These are phyloP conservation scores for Leishmania tarentolae DNA, from an alignment of 208 protist genomes.

Conservation along the genomic window DNA sequence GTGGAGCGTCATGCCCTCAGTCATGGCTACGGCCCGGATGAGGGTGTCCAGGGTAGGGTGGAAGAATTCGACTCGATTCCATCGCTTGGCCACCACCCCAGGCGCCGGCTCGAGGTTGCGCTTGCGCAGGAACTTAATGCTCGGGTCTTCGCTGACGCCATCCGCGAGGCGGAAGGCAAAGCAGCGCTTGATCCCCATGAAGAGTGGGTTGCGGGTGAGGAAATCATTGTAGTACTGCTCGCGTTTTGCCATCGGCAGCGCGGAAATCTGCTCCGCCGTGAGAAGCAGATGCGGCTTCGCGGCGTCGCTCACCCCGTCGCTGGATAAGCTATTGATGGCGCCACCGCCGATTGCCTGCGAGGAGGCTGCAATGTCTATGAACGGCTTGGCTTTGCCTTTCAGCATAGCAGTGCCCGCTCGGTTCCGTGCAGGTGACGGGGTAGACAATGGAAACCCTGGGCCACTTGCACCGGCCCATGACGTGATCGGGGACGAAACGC, in stretches of 20 bases:
- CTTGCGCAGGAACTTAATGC: conserved; percentile 58
- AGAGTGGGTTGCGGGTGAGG: conserved; percentile 32
- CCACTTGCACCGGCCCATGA: background rate
- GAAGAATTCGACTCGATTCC: conserved; percentile 74
- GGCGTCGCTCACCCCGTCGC: background rate
- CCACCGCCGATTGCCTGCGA: background rate
- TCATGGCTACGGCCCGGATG: conserved; percentile 40
- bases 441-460: background rate
- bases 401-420: background rate
- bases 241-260: conserved; percentile 33
- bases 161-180: conserved; percentile 65
- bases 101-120: conserved; percentile 38
- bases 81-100: conserved; percentile 51
- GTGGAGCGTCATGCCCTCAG: conserved; percentile 36
- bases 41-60: conserved; percentile 49
- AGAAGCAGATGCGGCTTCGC: background rate
- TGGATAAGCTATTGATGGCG: background rate
- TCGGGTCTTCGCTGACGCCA: conserved; percentile 35
- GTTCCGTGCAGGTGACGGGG: background rate
- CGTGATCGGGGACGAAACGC: conserved; percentile 3
- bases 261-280: conserved; percentile 1
- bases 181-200: conserved; percentile 45
- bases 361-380: background rate
- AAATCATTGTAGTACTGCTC: conserved; percentile 37
- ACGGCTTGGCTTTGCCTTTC: background rate